A percentile compares a stretch with the other conserved stretches of the same genome.
Conservation (phyloP, 345 rosid species). For the Jatropha curcas region DNA sequence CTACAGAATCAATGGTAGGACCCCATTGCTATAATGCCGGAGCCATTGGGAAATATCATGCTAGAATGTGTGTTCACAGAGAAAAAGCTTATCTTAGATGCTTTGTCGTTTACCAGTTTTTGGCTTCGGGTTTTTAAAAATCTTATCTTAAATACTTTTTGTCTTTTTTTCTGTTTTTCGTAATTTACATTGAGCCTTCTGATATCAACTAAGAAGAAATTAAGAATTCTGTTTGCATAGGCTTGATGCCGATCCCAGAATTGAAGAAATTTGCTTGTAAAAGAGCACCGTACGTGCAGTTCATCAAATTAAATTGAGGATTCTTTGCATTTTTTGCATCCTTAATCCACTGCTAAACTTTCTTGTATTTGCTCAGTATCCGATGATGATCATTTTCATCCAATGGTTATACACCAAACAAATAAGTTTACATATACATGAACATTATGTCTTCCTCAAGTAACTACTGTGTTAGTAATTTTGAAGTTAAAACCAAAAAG, state of each 20-base stretch:
- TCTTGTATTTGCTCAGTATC: constrained; percentile 58
- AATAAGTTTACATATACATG: background rate
- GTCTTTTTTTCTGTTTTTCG: too few relatives aligned
- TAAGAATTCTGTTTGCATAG: background rate
- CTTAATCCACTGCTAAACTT: constrained; percentile 75
- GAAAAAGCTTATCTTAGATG: too few relatives aligned
- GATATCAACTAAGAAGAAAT: too few relatives aligned
- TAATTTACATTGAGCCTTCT: too few relatives aligned
- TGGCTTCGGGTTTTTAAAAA: too few relatives aligned
- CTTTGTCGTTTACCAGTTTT: too few relatives aligned
- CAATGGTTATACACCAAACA: constrained; percentile 43
- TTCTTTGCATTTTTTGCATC: constrained; percentile 54
- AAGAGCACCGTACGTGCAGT: constrained; percentile 55
- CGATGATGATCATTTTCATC: constrained; percentile 59
- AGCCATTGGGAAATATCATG: too few relatives aligned
- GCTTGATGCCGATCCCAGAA: constrained; percentile 24
- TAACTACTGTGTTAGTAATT: background rate
- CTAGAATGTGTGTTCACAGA: too few relatives aligned
- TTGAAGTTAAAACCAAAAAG: background rate
- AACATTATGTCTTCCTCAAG: background rate
- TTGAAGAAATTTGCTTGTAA: too few relatives aligned
- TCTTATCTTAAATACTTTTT: too few relatives aligned
- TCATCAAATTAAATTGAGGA: constrained; percentile 81
- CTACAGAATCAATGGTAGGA: too few relatives aligned
- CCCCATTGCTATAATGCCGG: too few relatives aligned